Evolutionary conservation across 345 rosid species (phyloP), one percentile per base, ranked within the genome.

Genomic region (Clarkia xantiana): DNA sequence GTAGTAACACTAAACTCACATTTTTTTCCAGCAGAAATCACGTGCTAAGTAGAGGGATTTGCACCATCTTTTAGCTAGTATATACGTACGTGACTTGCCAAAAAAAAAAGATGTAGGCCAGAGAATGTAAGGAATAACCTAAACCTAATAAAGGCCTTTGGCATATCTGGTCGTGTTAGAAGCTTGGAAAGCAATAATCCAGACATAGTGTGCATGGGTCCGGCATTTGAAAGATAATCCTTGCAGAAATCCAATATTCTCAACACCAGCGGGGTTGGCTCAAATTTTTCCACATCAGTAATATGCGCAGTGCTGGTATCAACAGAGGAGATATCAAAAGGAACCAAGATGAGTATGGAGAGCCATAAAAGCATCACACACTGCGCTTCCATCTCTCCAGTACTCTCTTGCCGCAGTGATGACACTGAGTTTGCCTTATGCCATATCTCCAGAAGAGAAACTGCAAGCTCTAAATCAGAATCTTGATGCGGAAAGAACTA

Each of bases 341-440:
- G 98, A 40, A 91, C 79, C 69, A 91, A 47, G 14, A 91, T 89
- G 1, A 91, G 94, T 41, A 91, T 81, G 0, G 86, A 86, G 53
- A 91, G 96, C 98, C 98, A 91, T 69, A 86, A 53, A 40, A 91
- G 83, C 19, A 83, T 71, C 51, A 91, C 83, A 49, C 96, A 86
- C 62, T 83, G 77, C 0, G 94, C 78, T 75, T 86, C 98, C 98
- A 91, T 91, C 66, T 86, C 96, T 42, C 98, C 98, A 2, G 89
- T 84, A 60, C 98, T 91, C 55, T 91, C 98, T 18, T 78, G 90
- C 56, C 98, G 75, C 68, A 81, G 57, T 0, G 87, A 76, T 36
- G 86, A 61, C 45, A 41, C 76, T 0, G 96, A 79, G 55, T 55
- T 49, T 40, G 68, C 67, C 36, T 56, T 66, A 53, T 86, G 96